Percentiles rank a stretch among this genome's conserved stretches.
These are phyloP conservation scores for Plenodomus lindquistii DNA, from an alignment of 2,329 filamentous ascomycete species.

Conservation along the genomic window DNA sequence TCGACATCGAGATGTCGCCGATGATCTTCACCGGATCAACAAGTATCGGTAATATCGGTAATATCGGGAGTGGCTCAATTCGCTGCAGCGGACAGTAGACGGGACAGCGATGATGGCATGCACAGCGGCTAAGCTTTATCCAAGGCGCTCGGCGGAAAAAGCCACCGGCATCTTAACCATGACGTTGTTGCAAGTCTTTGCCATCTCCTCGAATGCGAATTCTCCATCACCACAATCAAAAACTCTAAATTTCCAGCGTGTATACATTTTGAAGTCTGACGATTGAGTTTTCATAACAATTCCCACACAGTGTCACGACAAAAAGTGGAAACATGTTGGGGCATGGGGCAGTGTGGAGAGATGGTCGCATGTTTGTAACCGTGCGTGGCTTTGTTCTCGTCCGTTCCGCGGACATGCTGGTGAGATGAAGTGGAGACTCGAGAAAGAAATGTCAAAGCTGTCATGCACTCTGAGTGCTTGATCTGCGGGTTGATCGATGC, in stretches of 20 bases:
- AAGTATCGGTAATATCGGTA: background rate
- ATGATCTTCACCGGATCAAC: too few species aligned
- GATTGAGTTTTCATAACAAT: background rate
- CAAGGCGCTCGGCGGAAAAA: conserved; percentile 34
- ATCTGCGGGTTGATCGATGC: conserved; percentile 20
- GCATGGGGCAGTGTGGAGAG: background rate
- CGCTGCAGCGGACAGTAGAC: conserved; percentile 14
- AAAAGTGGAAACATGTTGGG: background rate
- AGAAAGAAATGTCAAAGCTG: conserved; percentile 14
- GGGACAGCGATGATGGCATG: conserved; percentile 27
- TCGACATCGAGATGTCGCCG: too few species aligned
- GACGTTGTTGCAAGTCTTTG: background rate
- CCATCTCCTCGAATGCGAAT: background rate
- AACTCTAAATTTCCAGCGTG: conserved; percentile 16
- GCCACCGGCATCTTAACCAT: conserved; percentile 10
- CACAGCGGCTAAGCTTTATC: conserved; percentile 31
- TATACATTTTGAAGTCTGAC: background rate
- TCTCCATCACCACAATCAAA: conserved; percentile 19
- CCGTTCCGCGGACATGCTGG: conserved; percentile 13
- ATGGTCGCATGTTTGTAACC: background rate
- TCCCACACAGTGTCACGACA: too few species aligned
- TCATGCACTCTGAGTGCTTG: conserved; percentile 12
- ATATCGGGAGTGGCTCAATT: conserved; percentile 11
- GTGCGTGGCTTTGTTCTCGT: conserved; percentile 5
- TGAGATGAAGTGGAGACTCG: conserved; percentile 9